Conservation (phyloP, 805 yeast species). For the Monosporozyma aquatica region DNA sequence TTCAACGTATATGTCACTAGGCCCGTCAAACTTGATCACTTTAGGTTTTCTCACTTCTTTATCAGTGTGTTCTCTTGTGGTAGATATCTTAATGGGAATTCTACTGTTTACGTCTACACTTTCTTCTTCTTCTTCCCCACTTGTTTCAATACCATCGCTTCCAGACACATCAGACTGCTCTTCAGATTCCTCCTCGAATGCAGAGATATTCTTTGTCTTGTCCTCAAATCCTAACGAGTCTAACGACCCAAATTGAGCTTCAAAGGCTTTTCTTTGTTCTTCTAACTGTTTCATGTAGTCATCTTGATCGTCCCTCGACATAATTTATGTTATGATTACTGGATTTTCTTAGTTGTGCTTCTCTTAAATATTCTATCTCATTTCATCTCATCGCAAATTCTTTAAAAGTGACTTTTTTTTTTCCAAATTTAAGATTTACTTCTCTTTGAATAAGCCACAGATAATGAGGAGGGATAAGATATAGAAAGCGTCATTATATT, state of each 20-base stretch:
- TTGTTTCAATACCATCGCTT: constrained; percentile 1
- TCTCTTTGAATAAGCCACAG: not conserved
- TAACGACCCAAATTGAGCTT: constrained; percentile 53
- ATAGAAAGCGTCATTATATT: too few relatives aligned
- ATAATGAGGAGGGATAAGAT: not conserved
- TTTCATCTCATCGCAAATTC: constrained; percentile 4
- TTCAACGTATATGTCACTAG: constrained; percentile 16
- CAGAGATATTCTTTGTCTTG: constrained; percentile 26
- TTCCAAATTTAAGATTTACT: not conserved
- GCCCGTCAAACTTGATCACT: constrained; percentile 23
- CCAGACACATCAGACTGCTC: not conserved
- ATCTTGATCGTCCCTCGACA: constrained; percentile 7
- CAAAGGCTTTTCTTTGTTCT: constrained; percentile 49
- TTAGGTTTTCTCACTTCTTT: constrained; percentile 10
- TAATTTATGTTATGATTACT: not conserved
- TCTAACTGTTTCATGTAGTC: constrained; percentile 33
- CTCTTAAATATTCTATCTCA: constrained; percentile 1
- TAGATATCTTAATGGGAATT: not conserved
- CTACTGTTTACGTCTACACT: constrained; percentile 12
- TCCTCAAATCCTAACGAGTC: constrained; percentile 48
- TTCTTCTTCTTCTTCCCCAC: constrained; percentile 8
- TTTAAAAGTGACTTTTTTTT: not conserved
- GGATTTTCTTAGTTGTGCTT: not conserved
- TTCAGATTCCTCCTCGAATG: constrained; percentile 5
- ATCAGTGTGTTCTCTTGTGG: not conserved